Evolutionary conservation across 495 filamentous ascomycete genomes (phyloP).

Genomic region (Aspergillus heteromorphus): DNA sequence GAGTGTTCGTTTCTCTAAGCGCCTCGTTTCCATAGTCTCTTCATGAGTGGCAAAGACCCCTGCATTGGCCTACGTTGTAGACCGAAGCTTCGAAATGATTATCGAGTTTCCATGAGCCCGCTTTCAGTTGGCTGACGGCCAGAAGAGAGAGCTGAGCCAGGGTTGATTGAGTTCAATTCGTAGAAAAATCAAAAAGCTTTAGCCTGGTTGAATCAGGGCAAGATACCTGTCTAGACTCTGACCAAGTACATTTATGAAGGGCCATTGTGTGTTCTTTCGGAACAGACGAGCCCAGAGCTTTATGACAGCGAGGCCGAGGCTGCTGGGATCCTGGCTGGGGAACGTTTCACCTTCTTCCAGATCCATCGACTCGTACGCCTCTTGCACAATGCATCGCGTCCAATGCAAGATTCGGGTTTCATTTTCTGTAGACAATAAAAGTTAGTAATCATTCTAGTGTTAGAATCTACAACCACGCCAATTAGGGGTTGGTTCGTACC

Average conservation of each 20-base stretch:
- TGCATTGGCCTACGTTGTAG: too few species aligned
- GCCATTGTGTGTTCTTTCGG: slow-evolving; percentile 35
- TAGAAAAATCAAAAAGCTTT: neutral
- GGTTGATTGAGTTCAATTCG: neutral
- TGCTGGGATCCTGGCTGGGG: slow-evolving; percentile 22
- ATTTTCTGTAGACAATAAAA: slow-evolving; percentile 23
- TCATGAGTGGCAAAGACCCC: too few species aligned
- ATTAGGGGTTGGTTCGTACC: slow-evolving; percentile 16
- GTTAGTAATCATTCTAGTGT: neutral
- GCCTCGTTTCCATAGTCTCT: too few species aligned
- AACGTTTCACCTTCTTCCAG: slow-evolving; percentile 24
- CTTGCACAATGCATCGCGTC: slow-evolving; percentile 34
- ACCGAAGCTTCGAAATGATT: neutral
- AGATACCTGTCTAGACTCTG: slow-evolving; percentile 32
- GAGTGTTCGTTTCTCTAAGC: neutral
- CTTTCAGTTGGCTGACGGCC: neutral
- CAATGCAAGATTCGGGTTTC: slow-evolving; percentile 35
- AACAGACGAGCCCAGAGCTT: slow-evolving; percentile 36
- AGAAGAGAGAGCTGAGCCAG: neutral
- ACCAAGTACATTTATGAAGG: slow-evolving; percentile 36
- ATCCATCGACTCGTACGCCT: slow-evolving; percentile 35
- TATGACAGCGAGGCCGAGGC: slow-evolving; percentile 29
- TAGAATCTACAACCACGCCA: neutral
- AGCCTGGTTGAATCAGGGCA: slow-evolving; percentile 18
- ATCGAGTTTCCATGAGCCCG: neutral